Base-by-base conservation (phyloP, 2,329 filamentous ascomycete genomes). In the Talaromyces atroroseus region DNA sequence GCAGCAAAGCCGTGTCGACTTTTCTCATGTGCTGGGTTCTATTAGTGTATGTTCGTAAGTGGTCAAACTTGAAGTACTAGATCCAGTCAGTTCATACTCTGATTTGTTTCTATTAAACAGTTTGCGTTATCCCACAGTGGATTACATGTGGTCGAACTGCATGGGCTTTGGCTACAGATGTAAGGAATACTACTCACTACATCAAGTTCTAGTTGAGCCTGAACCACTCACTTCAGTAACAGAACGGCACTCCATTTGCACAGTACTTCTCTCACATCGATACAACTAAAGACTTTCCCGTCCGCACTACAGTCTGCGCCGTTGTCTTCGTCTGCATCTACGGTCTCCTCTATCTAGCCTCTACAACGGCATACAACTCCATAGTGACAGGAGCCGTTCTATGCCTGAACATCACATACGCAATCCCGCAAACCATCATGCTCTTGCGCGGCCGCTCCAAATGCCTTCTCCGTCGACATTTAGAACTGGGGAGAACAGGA, bases 361-460 rank as follows among this genome's bases (percentile, higher is more conserved):
- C 71, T 14, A 67, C 68, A 2, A 70, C 71, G 11, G 75, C 74
- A 0, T 75, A 77, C 58, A 73, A 71, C 63, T 74, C 71, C 34
- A 74, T 77, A 63, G 70, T 74, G 20, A 73, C 72, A 1, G 76
- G 75, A 1, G 77, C 78, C 42, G 78, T 80, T 53, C 71, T 70
- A 0, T 61, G 78, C 18, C 77, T 82, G 67, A 78, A 76, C 59
- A 61, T 78, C 42, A 74, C 74, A 3, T 79, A 80, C 62, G 61
- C 75, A 1, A 71, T 78, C 50, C 78, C 78, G 0, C 71, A 80
- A 34, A 56, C 74, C 52, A 78, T 74, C 58, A 71, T 79, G 38
- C 70, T 79, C 26, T 61, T 75, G 50, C 68, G 68, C 23, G 77
- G 78, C 21, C 74, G 78, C 26, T 29, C 26, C 26, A 29, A 29